Evolutionary conservation across 2,329 filamentous ascomycete genomes (phyloP).

Genomic region (Triangularia verruculosa): DNA sequence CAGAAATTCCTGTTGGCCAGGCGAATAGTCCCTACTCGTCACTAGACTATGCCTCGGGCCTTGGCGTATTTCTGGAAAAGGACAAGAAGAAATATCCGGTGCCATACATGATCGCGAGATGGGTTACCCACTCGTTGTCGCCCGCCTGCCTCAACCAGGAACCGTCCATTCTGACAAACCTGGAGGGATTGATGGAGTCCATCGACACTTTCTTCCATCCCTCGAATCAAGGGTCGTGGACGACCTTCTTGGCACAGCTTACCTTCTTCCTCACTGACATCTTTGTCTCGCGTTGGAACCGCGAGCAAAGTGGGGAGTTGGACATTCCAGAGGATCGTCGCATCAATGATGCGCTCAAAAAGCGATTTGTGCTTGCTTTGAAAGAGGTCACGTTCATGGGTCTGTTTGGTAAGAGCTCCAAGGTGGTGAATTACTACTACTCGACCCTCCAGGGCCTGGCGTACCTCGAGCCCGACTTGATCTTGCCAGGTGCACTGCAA

Average conservation of each 20-base stretch:
- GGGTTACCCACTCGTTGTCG: conserved; percentile 90
- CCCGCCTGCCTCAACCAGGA: conserved; percentile 74
- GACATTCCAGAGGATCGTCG: conserved; percentile 76
- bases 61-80: conserved; percentile 83
- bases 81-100: conserved; percentile 92
- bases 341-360: conserved; percentile 78
- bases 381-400: conserved; percentile 97
- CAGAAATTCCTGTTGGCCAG: conserved; percentile 96
- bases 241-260: conserved; percentile 82
- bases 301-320: conserved; percentile 89
- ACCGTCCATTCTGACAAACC: conserved; percentile 75
- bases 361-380: conserved; percentile 82
- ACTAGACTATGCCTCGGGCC: conserved; percentile 77
- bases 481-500: conserved; percentile 89
- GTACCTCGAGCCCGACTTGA: conserved; percentile 85
- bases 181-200: conserved; percentile 90
- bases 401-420: conserved; percentile 91
- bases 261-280: conserved; percentile 92
- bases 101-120: conserved; percentile 86
- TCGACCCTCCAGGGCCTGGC: conserved; percentile 86
- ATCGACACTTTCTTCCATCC: conserved; percentile 99
- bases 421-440: conserved; percentile 87
- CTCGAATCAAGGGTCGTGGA: conserved; percentile 92
- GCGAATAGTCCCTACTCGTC: conserved; percentile 88
- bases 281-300: conserved; percentile 96